Percentiles rank a stretch among this genome's conserved stretches.
These are phyloP conservation scores for Nicotiana tomentosiformis DNA, from an alignment of 257 asterid species.

Conservation along the genomic window DNA sequence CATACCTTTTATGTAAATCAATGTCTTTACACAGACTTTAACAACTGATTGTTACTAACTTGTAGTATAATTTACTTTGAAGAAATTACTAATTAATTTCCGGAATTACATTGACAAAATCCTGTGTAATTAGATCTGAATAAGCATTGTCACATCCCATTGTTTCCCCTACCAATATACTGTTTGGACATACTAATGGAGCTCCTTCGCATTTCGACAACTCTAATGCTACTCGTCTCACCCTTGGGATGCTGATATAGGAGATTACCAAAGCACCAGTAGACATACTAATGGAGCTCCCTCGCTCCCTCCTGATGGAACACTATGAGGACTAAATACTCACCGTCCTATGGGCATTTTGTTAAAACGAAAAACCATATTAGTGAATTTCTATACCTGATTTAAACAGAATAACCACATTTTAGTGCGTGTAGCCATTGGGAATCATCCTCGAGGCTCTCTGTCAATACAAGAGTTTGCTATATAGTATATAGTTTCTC, in stretches of 20 bases:
- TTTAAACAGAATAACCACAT: neutral
- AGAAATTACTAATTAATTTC: too few relatives aligned
- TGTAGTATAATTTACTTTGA: too few relatives aligned
- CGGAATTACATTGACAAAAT: too few relatives aligned
- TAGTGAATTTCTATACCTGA: neutral
- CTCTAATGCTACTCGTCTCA: neutral
- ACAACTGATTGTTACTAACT: too few relatives aligned
- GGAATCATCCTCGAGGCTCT: neutral
- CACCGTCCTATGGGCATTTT: neutral
- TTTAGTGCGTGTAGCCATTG: neutral
- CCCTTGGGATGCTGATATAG: neutral
- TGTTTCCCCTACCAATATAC: neutral
- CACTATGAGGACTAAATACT: neutral
- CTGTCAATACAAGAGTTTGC: neutral
- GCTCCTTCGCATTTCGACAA: neutral
- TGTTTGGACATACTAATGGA: neutral
- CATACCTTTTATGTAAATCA: too few relatives aligned
- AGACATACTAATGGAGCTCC: neutral
- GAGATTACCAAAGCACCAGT: neutral
- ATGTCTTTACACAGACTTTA: too few relatives aligned
- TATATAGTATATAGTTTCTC: neutral
- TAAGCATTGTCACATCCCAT: neutral
- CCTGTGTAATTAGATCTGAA: too few relatives aligned
- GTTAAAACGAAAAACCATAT: neutral
- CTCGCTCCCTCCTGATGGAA: neutral